Percentiles rank a stretch among this genome's conserved stretches.
These are phyloP conservation scores for Lasiosphaeris hirsuta DNA, from an alignment of 495 filamentous ascomycete species.

Conservation along the genomic window DNA sequence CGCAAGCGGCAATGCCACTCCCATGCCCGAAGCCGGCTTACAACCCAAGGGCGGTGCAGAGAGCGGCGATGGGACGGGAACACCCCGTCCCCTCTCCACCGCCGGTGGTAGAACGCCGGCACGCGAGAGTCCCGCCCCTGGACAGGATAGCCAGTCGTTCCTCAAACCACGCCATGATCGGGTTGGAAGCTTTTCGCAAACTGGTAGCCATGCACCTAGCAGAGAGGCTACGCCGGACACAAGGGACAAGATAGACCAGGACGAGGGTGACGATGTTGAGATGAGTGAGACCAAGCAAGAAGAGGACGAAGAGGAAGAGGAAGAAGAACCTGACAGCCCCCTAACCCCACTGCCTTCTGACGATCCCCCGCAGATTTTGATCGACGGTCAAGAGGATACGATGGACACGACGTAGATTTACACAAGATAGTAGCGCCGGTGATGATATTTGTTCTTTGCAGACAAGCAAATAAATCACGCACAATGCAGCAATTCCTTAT, in stretches of 20 bases:
- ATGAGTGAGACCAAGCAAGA: conserved; percentile 31
- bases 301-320: conserved; percentile 39
- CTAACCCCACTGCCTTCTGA: conserved; percentile 35
- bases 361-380: conserved; percentile 48
- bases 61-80: conserved; percentile 38
- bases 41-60: conserved; percentile 34
- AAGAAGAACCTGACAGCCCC: conserved; percentile 35
- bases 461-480: too few relatives aligned
- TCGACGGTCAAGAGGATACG: conserved; percentile 56
- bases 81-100: conserved; percentile 44
- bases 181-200: conserved; percentile 48
- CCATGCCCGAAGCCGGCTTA: conserved; percentile 37
- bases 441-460: not conserved
- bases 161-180: conserved; percentile 41
- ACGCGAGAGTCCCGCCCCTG: conserved; percentile 47
- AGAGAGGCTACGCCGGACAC: conserved; percentile 25
- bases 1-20: conserved; percentile 38
- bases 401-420: conserved; percentile 63
- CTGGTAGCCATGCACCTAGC: conserved; percentile 38
- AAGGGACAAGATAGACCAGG: conserved; percentile 11
- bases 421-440: not conserved
- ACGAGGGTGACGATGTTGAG: conserved; percentile 57
- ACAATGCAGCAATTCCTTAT: too few relatives aligned
- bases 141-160: conserved; percentile 25
- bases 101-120: conserved; percentile 65